phyloP scores from a whole-genome alignment of 1,284 basidiomycete species.

The Pyrrhoderma noxium region DNA sequence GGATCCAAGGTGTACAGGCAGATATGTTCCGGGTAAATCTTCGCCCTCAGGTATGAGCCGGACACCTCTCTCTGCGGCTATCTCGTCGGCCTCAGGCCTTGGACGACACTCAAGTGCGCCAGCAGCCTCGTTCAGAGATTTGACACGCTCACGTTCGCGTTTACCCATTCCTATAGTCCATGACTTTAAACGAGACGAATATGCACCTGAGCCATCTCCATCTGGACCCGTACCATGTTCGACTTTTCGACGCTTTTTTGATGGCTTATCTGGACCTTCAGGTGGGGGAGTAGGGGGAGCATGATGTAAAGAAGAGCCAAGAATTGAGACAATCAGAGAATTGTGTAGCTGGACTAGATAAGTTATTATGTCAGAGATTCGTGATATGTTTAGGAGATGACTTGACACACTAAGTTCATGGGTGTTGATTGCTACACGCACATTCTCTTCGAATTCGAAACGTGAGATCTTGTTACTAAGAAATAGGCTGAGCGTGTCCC shows the following conservation, averaged over 20 bases:
- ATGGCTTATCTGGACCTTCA: constrained; percentile 45
- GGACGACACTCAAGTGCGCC: constrained; percentile 31
- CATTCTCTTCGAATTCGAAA: constrained; percentile 64
- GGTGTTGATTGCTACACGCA: constrained; percentile 56
- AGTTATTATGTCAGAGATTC: background rate
- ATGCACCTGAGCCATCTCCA: constrained; percentile 46
- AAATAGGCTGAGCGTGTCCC: constrained; percentile 55
- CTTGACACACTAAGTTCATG: constrained; percentile 46
- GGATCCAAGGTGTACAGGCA: constrained; percentile 62
- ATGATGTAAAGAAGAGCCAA: constrained; percentile 67
- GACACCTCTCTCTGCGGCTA: constrained; percentile 62
- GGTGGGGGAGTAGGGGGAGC: constrained; percentile 56
- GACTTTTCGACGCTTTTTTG: constrained; percentile 60
- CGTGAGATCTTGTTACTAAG: constrained; percentile 62
- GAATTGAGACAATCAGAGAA: constrained; percentile 70
- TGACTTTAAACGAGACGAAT: constrained; percentile 60
- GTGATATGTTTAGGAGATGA: background rate
- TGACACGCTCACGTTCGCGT: constrained; percentile 64
- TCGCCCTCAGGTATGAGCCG: constrained; percentile 54
- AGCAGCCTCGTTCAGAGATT: constrained; percentile 36
- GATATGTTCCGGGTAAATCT: constrained; percentile 62
- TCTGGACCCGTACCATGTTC: constrained; percentile 38
- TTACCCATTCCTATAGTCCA: constrained; percentile 68
- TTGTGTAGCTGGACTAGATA: constrained; percentile 68
- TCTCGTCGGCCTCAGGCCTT: constrained; percentile 51